Evolutionary conservation across 1,139 yeast genomes (phyloP).

Genomic region (Hyphopichia buzzinii): DNA sequence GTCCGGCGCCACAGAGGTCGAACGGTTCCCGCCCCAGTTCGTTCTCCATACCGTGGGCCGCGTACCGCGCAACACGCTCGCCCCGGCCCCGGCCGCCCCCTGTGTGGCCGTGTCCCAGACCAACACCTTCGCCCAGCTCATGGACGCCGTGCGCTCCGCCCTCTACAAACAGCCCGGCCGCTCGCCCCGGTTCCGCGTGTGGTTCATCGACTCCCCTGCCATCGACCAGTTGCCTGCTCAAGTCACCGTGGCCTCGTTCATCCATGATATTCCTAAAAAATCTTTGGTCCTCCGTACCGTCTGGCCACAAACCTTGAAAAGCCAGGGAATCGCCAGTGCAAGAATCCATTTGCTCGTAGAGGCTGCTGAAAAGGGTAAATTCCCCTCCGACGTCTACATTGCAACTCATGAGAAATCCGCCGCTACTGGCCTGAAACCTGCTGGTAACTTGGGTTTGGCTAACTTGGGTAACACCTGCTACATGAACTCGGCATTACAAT

Average conservation of each 20-base stretch:
- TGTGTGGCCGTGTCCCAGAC: slow-evolving; percentile 27
- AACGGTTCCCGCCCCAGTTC: slow-evolving; percentile 52
- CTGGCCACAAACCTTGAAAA: slow-evolving; percentile 22
- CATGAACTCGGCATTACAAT: slow-evolving; percentile 95
- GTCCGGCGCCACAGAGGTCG: slow-evolving; percentile 44
- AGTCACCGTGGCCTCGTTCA: slow-evolving; percentile 26
- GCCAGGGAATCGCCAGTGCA: slow-evolving; percentile 29
- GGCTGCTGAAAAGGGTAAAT: slow-evolving; percentile 21
- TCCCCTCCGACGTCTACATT: slow-evolving; percentile 30
- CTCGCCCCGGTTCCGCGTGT: slow-evolving; percentile 28
- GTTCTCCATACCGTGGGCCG: slow-evolving; percentile 37
- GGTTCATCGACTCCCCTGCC: slow-evolving; percentile 35
- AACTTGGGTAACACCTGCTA: slow-evolving; percentile 94
- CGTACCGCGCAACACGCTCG: slow-evolving; percentile 15
- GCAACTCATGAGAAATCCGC: slow-evolving; percentile 17
- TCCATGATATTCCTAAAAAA: slow-evolving; percentile 30
- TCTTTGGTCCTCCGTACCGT: slow-evolving; percentile 28
- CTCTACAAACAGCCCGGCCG: slow-evolving; percentile 18
- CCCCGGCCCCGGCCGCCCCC: slow-evolving; percentile 22
- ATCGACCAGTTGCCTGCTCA: slow-evolving; percentile 22
- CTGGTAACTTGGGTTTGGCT: slow-evolving; percentile 58
- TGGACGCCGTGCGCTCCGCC: slow-evolving; percentile 22
- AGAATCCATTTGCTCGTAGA: slow-evolving; percentile 37
- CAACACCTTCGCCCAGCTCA: slow-evolving; percentile 33
- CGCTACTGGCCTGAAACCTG: slow-evolving; percentile 14